These are phyloP conservation scores for Mallotus repandus DNA, from an alignment of 441 rosid species.

Conservation along the genomic window DNA sequence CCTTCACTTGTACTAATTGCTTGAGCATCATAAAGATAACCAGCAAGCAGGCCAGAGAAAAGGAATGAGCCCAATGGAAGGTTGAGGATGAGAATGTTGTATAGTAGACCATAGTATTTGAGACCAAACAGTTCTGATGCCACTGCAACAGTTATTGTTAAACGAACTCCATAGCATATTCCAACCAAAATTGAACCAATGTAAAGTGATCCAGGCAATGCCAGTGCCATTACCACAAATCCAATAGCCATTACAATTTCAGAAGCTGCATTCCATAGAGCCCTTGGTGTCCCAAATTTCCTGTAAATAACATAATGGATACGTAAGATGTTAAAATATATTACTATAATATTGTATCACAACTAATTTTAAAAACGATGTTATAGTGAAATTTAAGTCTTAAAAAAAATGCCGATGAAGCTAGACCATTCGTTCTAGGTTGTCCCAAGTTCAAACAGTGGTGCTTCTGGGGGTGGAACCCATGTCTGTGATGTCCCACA, in stretches of 20 bases:
- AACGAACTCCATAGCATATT: slow-evolving; percentile 67
- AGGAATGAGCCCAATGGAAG: slow-evolving; percentile 77
- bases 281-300: slow-evolving; percentile 60
- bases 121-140: slow-evolving; percentile 80
- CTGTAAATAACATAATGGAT: slow-evolving; percentile 26
- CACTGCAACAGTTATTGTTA: slow-evolving; percentile 60
- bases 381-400: too few species aligned
- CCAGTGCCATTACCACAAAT: slow-evolving; percentile 55
- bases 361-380: too few species aligned
- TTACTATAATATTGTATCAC: too few species aligned
- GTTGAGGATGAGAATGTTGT: slow-evolving; percentile 64
- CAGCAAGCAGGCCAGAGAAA: slow-evolving; percentile 73
- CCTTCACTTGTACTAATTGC: slow-evolving; percentile 51
- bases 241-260: slow-evolving; percentile 62
- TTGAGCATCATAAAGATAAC: slow-evolving; percentile 59
- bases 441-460: too few species aligned
- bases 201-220: slow-evolving; percentile 65
- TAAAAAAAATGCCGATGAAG: too few species aligned
- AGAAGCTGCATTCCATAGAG: slow-evolving; percentile 72
- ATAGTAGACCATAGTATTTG: slow-evolving; percentile 58
- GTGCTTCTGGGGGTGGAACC: too few species aligned
- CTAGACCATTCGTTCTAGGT: too few species aligned
- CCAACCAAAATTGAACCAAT: slow-evolving; percentile 67
- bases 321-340: background rate
- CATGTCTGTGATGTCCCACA: too few species aligned